phyloP scores from a whole-genome alignment of 2,329 filamentous ascomycete genomes.

The Beauveria caledonica region DNA sequence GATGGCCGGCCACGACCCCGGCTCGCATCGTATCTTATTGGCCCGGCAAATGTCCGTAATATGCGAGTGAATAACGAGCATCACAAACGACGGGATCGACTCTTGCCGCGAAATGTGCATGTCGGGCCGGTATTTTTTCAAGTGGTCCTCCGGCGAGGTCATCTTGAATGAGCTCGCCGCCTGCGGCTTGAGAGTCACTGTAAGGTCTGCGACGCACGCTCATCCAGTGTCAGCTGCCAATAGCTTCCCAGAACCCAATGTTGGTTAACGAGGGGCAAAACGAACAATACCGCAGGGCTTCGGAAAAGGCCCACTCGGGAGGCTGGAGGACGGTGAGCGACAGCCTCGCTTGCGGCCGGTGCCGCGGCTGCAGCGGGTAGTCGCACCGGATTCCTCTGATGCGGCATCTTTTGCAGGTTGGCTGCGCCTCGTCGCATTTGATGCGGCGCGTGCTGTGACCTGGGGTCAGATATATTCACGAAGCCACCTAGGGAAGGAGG shows the following conservation, averaged over 20 bases:
- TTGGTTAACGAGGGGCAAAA: not conserved
- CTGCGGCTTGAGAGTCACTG: not conserved
- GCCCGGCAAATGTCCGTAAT: not conserved
- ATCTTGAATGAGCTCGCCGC: not conserved
- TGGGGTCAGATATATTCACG: not conserved
- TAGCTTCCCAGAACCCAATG: not conserved
- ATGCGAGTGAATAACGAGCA: not conserved
- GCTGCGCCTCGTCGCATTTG: slow-evolving; percentile 1
- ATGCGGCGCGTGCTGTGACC: not conserved
- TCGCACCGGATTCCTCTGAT: not conserved
- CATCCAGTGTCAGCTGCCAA: too few species aligned
- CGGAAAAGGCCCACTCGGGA: not conserved
- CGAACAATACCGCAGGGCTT: not conserved
- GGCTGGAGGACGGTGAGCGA: not conserved
- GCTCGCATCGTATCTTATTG: not conserved
- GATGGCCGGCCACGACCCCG: not conserved
- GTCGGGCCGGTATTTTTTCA: not conserved
- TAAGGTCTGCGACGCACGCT: not conserved
- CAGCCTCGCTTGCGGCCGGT: not conserved
- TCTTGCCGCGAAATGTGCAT: slow-evolving; percentile 2
- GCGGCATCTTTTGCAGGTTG: not conserved
- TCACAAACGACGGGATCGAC: not conserved
- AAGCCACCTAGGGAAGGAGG: too few species aligned
- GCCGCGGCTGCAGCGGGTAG: not conserved
- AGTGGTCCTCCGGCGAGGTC: not conserved